Conservation (phyloP, 495 filamentous ascomycete species). For the Cladorrhinum samala region DNA sequence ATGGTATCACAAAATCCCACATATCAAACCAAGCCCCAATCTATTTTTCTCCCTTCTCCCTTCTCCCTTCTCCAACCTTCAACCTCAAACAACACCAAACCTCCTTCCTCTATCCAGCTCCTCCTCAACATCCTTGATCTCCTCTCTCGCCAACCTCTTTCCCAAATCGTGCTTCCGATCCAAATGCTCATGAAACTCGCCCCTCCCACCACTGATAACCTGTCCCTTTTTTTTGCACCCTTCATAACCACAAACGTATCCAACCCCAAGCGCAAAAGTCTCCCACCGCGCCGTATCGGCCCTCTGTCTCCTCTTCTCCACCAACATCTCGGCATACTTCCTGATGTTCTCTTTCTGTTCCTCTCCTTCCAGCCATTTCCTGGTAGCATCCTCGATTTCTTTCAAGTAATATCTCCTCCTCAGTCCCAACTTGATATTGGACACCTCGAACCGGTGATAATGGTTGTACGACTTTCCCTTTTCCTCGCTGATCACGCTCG, state of each 20-base stretch:
- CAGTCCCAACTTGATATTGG: conserved; percentile 19
- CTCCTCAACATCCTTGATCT: conserved; percentile 16
- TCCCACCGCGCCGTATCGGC: conserved; percentile 28
- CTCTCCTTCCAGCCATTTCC: conserved; percentile 13
- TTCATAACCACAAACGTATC: conserved; percentile 24
- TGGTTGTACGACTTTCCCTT: conserved; percentile 17
- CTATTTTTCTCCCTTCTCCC: background rate
- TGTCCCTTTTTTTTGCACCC: conserved; percentile 9
- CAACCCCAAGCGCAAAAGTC: conserved; percentile 26
- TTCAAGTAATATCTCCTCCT: conserved; percentile 17
- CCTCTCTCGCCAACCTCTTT: conserved; percentile 11
- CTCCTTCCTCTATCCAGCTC: conserved; percentile 24
- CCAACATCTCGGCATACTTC: conserved; percentile 19
- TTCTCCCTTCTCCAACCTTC: background rate
- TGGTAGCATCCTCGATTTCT: conserved; percentile 25
- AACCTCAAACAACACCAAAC: conserved; percentile 23
- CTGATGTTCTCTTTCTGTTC: conserved; percentile 13
- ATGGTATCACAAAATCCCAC: background rate
- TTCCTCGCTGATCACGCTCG: conserved; percentile 13
- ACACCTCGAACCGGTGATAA: conserved; percentile 27
- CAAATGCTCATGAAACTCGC: conserved; percentile 26
- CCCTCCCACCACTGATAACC: conserved; percentile 19
- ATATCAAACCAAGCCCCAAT: background rate
- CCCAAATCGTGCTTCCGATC: conserved; percentile 16
- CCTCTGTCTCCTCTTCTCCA: conserved; percentile 15